These are phyloP conservation scores for Athelia psychrophila DNA, from an alignment of 1,284 basidiomycete species.

Conservation along the genomic window DNA sequence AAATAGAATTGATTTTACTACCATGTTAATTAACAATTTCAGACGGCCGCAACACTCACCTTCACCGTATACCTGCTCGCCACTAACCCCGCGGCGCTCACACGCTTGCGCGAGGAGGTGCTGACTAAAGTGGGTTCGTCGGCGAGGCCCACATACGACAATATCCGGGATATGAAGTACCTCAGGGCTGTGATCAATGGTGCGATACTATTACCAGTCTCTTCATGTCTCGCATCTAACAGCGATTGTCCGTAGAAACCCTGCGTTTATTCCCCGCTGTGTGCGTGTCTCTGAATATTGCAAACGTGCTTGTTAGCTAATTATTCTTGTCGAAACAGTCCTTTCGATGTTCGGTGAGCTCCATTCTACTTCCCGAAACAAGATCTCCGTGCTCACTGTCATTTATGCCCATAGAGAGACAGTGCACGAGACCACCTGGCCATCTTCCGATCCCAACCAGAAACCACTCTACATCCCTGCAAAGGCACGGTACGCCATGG, in stretches of 20 bases:
- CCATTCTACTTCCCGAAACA: not conserved
- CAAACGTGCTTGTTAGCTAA: not conserved
- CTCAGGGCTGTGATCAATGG: slow-evolving; percentile 50
- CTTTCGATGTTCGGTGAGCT: slow-evolving; percentile 45
- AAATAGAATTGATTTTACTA: not conserved
- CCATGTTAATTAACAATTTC: not conserved
- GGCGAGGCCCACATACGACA: slow-evolving; percentile 40
- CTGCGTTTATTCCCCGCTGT: slow-evolving; percentile 60
- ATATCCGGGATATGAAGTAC: slow-evolving; percentile 46
- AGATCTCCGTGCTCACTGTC: no score
- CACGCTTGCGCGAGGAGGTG: slow-evolving; percentile 46
- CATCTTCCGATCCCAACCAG: slow-evolving; percentile 37
- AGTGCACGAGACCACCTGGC: slow-evolving; percentile 41
- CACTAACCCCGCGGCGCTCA: slow-evolving; percentile 39
- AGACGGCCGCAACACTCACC: slow-evolving; percentile 46
- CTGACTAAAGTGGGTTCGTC: slow-evolving; percentile 36
- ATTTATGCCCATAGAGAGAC: slow-evolving; percentile 23
- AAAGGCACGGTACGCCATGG: slow-evolving; percentile 39
- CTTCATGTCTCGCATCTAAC: not conserved
- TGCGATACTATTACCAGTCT: slow-evolving; percentile 14
- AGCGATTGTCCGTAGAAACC: slow-evolving; percentile 47
- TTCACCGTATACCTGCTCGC: slow-evolving; percentile 51
- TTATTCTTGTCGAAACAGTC: slow-evolving; percentile 34
- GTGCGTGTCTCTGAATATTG: slow-evolving; percentile 27
- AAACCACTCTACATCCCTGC: slow-evolving; percentile 53